A percentile compares a stretch with the other conserved stretches of the same genome.
These are phyloP conservation scores for Saccharomycopsis fibuligera DNA, from an alignment of 805 yeast species.

Conservation along the genomic window DNA sequence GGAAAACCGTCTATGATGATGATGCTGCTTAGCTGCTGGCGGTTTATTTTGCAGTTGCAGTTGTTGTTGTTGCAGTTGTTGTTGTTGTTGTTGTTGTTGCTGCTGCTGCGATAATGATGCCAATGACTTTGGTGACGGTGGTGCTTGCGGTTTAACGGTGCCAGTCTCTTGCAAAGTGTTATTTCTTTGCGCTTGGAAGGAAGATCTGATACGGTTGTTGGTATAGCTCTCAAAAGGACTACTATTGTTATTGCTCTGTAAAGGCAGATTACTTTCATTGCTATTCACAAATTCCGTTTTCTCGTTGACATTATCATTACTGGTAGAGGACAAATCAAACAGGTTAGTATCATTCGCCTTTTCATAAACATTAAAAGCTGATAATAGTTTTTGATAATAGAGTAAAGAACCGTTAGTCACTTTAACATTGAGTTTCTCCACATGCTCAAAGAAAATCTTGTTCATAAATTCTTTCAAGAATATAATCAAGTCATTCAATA, in stretches of 20 bases:
- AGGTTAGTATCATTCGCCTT: background rate
- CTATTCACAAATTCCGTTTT: too few species aligned
- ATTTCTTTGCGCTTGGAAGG: too few species aligned
- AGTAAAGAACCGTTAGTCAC: conserved; percentile 10
- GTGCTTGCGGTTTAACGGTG: too few species aligned
- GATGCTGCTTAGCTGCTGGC: too few species aligned
- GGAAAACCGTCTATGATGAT: conserved; percentile 11
- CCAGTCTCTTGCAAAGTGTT: too few species aligned
- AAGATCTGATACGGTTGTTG: too few species aligned
- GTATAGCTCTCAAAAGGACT: too few species aligned
- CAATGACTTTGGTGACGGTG: conserved; percentile 1
- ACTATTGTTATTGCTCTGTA: too few species aligned
- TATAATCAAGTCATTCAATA: conserved; percentile 13
- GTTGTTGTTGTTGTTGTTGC: conserved; percentile 3
- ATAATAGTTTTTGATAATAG: conserved; percentile 16
- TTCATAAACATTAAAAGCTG: conserved; percentile 19
- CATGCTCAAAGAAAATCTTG: background rate
- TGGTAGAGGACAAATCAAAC: too few species aligned
- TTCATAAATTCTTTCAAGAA: conserved; percentile 6
- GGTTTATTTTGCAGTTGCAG: background rate
- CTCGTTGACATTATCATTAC: too few species aligned
- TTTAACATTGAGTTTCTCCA: conserved; percentile 3
- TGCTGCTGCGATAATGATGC: background rate
- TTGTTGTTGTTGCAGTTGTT: background rate
- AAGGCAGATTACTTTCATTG: too few species aligned